These are phyloP conservation scores for Populus alba DNA, from an alignment of 345 rosid species.

Conservation along the genomic window DNA sequence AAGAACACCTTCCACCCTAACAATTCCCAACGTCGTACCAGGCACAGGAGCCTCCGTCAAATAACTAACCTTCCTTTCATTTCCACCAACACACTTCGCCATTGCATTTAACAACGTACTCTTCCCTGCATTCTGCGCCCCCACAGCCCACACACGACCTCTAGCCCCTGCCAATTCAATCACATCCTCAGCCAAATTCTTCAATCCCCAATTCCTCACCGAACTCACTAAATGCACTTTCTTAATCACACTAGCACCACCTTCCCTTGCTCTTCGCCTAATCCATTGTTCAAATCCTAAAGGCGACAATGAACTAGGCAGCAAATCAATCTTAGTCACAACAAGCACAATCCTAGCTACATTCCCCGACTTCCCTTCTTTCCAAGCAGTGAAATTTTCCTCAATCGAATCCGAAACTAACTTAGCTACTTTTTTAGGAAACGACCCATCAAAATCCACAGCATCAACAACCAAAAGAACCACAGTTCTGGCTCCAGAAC, in stretches of 20 bases:
- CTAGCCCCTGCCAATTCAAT: conserved; percentile 68
- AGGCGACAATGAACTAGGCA: conserved; percentile 71
- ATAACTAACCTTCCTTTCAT: conserved; percentile 38
- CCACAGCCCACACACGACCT: conserved; percentile 89
- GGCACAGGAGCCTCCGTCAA: conserved; percentile 94
- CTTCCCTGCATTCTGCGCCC: conserved; percentile 91
- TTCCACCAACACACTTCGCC: conserved; percentile 45
- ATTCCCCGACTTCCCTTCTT: conserved; percentile 75
- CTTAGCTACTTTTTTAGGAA: conserved; percentile 74
- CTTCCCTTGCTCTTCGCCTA: conserved; percentile 77
- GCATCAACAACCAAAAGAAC: conserved; percentile 90
- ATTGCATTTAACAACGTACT: conserved; percentile 83
- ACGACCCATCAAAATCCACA: conserved; percentile 82
- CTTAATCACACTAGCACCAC: conserved; percentile 62
- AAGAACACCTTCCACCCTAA: conserved; percentile 77
- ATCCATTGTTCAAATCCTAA: conserved; percentile 80
- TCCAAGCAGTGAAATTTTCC: conserved; percentile 72
- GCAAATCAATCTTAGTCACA: conserved; percentile 80
- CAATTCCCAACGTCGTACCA: conserved; percentile 83
- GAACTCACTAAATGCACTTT: conserved; percentile 85
- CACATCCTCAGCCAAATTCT: conserved; percentile 73
- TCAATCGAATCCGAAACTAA: conserved; percentile 65
- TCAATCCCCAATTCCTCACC: conserved; percentile 79
- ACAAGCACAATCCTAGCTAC: conserved; percentile 78
- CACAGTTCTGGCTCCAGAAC: conserved; percentile 67